phyloP scores from a whole-genome alignment of 345 rosid genomes.

The Eucalyptus rudis region DNA sequence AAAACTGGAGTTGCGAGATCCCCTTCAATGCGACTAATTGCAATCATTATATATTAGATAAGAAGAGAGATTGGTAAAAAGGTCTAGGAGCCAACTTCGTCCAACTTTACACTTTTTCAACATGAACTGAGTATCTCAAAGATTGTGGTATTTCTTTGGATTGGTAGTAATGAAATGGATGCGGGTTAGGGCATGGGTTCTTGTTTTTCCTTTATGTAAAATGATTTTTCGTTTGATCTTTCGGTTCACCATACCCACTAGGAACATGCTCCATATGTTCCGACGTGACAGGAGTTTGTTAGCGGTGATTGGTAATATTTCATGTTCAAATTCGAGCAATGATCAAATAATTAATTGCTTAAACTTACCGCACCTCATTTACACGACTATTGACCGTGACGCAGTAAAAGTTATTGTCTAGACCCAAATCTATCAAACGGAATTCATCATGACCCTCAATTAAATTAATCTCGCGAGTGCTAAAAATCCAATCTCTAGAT shows the following conservation, averaged over 20 bases:
- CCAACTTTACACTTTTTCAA: neutral
- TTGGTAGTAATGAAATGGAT: neutral
- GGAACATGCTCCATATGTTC: neutral
- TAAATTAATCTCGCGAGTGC: neutral
- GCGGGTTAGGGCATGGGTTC: fast-evolving
- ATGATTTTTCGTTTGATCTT: neutral
- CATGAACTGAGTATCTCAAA: neutral
- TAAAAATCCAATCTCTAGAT: neutral
- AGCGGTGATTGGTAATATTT: neutral
- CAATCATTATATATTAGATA: neutral
- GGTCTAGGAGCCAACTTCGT: neutral
- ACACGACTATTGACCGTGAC: neutral
- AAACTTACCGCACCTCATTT: neutral
- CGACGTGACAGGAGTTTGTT: neutral
- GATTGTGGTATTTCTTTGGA: neutral
- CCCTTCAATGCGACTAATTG: neutral
- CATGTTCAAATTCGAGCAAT: neutral
- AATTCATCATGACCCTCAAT: neutral
- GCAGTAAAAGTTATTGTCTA: fast-evolving
- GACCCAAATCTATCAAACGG: neutral
- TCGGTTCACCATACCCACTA: neutral
- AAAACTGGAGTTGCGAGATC: neutral
- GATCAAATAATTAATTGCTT: neutral
- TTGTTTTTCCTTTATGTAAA: neutral
- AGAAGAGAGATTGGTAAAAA: neutral